phyloP scores from a whole-genome alignment of 129 eudicot genomes.

The Flaveria sonorensis region DNA sequence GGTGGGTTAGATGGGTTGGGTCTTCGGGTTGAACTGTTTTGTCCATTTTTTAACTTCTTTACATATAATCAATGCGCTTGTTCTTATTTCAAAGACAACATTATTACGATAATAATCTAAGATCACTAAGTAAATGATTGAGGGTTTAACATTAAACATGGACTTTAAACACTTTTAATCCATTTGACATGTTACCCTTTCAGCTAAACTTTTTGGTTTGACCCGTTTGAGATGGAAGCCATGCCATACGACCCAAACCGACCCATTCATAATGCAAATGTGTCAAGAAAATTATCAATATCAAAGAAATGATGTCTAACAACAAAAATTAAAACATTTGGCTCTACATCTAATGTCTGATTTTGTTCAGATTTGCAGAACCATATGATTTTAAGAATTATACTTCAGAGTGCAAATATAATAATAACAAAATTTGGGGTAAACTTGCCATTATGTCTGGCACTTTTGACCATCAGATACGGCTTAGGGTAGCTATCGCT shows the following conservation, averaged over 20 bases:
- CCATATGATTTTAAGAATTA: not conserved
- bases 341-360: conserved; percentile 7
- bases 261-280: not conserved
- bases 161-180: not conserved
- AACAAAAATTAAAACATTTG: not conserved
- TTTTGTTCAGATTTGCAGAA: not conserved
- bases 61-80: not conserved
- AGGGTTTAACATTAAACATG: not conserved
- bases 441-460: not conserved
- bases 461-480: not conserved
- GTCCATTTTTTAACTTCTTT: not conserved
- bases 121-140: not conserved
- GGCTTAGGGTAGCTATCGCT: not conserved
- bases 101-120: not conserved
- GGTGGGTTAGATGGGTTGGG: not conserved
- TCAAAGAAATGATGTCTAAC: not conserved
- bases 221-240: not conserved
- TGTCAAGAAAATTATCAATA: not conserved
- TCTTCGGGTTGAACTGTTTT: not conserved
- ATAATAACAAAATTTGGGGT: not conserved
- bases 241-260: not conserved
- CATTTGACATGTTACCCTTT: not conserved
- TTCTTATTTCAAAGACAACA: not conserved
- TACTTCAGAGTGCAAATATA: not conserved
- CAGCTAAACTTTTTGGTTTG: not conserved